These are phyloP conservation scores for Luffa aegyptiaca DNA, from an alignment of 306 rosid species.

Conservation along the genomic window DNA sequence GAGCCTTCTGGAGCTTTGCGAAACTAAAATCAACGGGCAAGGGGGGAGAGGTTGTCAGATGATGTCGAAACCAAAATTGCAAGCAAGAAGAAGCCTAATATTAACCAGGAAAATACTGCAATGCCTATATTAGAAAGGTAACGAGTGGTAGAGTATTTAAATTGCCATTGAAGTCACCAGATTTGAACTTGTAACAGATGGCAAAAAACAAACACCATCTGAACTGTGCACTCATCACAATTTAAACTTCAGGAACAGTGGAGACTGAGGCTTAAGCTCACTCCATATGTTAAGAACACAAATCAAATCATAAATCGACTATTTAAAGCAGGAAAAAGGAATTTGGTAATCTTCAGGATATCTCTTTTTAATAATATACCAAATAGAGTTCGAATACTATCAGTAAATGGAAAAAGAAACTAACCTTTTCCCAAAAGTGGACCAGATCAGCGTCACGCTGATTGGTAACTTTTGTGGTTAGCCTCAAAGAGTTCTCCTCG, in stretches of 20 bases:
- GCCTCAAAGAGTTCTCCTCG: slow-evolving; percentile 57
- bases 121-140: neutral
- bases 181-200: neutral
- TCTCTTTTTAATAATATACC: neutral
- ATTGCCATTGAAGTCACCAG: neutral
- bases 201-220: neutral
- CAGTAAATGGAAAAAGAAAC: slow-evolving; percentile 10
- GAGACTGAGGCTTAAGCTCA: neutral
- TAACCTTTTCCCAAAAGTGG: slow-evolving; percentile 95
- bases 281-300: neutral
- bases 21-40: slow-evolving; percentile 32
- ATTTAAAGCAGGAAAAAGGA: neutral
- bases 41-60: neutral
- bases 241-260: neutral
- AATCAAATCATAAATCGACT: neutral
- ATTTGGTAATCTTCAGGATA: neutral
- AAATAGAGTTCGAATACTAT: neutral
- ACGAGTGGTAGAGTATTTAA: neutral
- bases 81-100: neutral
- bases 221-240: neutral
- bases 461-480: slow-evolving; percentile 48
- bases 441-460: slow-evolving; percentile 95
- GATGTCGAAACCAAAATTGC: neutral
- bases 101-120: neutral
- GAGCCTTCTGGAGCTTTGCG: slow-evolving; percentile 87